These are phyloP conservation scores for Rhododendron ferrugineum DNA, from an alignment of 148 eudicot genomes.

Conservation along the genomic window DNA sequence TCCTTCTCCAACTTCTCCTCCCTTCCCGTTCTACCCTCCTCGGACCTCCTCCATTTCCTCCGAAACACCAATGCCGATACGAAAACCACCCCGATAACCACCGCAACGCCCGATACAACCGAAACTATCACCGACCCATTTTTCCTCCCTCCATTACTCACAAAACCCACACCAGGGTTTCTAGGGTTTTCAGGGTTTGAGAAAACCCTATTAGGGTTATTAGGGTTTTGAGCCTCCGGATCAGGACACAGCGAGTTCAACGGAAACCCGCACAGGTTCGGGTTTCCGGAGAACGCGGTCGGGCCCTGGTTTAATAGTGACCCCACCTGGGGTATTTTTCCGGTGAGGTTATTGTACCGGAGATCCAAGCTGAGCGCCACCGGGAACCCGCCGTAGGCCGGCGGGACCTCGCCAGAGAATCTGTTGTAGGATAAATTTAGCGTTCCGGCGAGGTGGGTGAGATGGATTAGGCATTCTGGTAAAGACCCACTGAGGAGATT, in stretches of 20 bases:
- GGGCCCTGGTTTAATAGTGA: constrained; percentile 86
- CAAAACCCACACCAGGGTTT: constrained; percentile 27
- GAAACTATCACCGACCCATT: constrained; percentile 37
- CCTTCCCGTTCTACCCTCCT: constrained; percentile 39
- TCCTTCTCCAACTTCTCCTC: constrained; percentile 26
- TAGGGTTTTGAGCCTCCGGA: constrained; percentile 65
- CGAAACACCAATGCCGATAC: constrained; percentile 46
- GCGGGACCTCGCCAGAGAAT: constrained; percentile 69
- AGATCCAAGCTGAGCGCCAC: constrained; percentile 6
- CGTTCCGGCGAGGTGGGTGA: constrained; percentile 55
- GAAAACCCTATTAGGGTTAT: constrained; percentile 9
- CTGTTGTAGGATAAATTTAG: constrained; percentile 62
- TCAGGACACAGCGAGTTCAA: constrained; percentile 41
- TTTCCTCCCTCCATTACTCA: constrained; percentile 14
- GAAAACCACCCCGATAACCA: constrained; percentile 42
- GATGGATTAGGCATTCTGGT: constrained; percentile 40
- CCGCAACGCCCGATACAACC: constrained; percentile 40
- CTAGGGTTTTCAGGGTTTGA: constrained; percentile 32
- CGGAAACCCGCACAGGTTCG: constrained; percentile 82
- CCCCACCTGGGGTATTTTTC: constrained; percentile 78
- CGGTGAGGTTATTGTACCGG: constrained; percentile 62
- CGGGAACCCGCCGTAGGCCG: constrained; percentile 61
- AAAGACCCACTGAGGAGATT: constrained; percentile 63
- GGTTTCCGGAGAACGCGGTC: constrained; percentile 87
- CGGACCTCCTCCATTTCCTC: constrained; percentile 33